A percentile compares a stretch with the other conserved stretches of the same genome.
Evolutionary conservation across 2,329 filamentous ascomycete species (phyloP).

Genomic region (Phoma sp.): DNA sequence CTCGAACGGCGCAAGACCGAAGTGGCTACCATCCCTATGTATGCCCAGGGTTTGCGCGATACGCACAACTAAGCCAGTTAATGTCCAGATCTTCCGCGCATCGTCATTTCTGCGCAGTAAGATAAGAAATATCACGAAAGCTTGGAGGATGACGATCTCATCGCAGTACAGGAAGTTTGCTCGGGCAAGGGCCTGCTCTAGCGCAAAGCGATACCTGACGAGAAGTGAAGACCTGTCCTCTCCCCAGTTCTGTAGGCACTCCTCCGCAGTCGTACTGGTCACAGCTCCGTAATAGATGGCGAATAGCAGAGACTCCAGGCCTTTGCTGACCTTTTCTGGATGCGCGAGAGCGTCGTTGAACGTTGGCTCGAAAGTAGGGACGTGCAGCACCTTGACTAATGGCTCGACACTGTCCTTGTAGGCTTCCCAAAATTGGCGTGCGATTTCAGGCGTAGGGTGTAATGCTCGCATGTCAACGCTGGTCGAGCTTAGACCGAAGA

Average conservation of each 20-base stretch:
- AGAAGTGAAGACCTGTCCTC: slow-evolving; percentile 60
- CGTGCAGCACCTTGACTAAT: slow-evolving; percentile 73
- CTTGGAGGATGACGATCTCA: slow-evolving; percentile 68
- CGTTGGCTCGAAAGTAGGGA: slow-evolving; percentile 69
- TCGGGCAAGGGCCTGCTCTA: slow-evolving; percentile 69
- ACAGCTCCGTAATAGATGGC: slow-evolving; percentile 67
- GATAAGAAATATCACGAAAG: slow-evolving; percentile 68
- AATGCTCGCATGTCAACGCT: slow-evolving; percentile 70
- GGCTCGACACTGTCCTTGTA: slow-evolving; percentile 79
- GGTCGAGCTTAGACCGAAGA: slow-evolving; percentile 76
- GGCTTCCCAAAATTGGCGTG: slow-evolving; percentile 72
- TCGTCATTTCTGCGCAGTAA: slow-evolving; percentile 61
- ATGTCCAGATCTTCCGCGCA: slow-evolving; percentile 63
- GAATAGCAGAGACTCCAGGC: slow-evolving; percentile 67
- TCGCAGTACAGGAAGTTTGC: slow-evolving; percentile 69
- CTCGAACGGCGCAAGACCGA: slow-evolving; percentile 65
- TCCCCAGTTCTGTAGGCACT: slow-evolving; percentile 59
- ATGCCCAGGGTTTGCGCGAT: slow-evolving; percentile 68
- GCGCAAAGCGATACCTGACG: slow-evolving; percentile 66
- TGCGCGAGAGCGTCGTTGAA: slow-evolving; percentile 69
- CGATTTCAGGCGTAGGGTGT: slow-evolving; percentile 68
- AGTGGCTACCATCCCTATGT: slow-evolving; percentile 65
- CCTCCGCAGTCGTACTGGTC: slow-evolving; percentile 58
- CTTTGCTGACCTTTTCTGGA: slow-evolving; percentile 64
- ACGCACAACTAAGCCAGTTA: slow-evolving; percentile 65